Conservation (phyloP, 1,284 basidiomycete genomes). For the Schizophyllum commune region DNA sequence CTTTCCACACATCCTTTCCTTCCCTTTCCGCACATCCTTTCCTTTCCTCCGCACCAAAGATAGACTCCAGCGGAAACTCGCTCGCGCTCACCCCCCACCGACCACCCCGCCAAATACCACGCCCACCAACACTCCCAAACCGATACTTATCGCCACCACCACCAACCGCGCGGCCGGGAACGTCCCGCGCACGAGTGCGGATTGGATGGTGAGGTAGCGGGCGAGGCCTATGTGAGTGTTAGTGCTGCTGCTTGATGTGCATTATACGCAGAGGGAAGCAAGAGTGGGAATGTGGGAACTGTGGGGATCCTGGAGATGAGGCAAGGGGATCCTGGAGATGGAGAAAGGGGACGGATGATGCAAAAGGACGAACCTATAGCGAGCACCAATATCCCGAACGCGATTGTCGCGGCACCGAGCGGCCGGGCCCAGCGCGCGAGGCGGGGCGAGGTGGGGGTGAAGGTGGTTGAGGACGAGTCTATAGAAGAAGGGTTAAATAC, state of each 20-base stretch:
- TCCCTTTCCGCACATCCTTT: no score
- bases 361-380: constrained; percentile 6
- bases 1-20: no score
- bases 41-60: no score
- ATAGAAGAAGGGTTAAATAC: no score
- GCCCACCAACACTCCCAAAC: constrained; percentile 32
- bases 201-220: constrained; percentile 52
- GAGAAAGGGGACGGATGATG: background rate
- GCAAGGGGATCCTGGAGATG: background rate
- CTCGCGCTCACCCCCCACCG: background rate
- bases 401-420: constrained; percentile 11
- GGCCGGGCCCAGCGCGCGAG: constrained; percentile 11
- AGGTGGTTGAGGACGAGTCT: background rate
- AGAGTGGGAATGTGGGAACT: no score
- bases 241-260: no score
- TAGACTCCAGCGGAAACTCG: no score
- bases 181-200: constrained; percentile 37
- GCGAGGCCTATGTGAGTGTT: constrained; percentile 27
- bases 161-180: constrained; percentile 46
- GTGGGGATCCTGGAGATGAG: background rate
- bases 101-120: constrained; percentile 45
- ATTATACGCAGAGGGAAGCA: no score
- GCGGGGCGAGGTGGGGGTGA: constrained; percentile 2
- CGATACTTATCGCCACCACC: constrained; percentile 27
- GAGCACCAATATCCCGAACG: constrained; percentile 10